Evolutionary conservation across 345 rosid species (phyloP).

Genomic region (Hirschfeldia incana): DNA sequence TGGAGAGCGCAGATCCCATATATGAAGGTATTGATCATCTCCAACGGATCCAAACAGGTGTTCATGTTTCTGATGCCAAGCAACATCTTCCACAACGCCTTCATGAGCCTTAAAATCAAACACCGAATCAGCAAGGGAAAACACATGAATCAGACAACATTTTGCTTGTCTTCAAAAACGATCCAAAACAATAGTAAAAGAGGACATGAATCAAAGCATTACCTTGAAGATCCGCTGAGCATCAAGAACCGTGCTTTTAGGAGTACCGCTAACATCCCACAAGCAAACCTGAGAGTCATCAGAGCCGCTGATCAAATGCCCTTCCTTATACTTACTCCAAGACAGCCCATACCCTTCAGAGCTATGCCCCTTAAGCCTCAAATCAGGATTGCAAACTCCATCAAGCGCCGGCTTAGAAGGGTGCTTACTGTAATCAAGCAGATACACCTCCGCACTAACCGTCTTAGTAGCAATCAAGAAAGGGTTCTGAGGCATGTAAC

Average conservation of each 20-base stretch:
- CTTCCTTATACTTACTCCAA: conserved; percentile 93
- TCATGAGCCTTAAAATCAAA: conserved; percentile 70
- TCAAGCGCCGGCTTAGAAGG: conserved; percentile 90
- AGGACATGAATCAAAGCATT: neutral
- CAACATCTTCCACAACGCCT: conserved; percentile 99
- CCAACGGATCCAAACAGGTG: conserved; percentile 98
- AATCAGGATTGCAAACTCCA: conserved; percentile 86
- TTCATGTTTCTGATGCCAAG: conserved; percentile 98
- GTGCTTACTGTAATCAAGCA: conserved; percentile 92
- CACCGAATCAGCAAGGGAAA: conserved; percentile 4
- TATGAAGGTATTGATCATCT: conserved; percentile 85
- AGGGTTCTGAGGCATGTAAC: conserved; percentile 95
- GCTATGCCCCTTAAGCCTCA: conserved; percentile 89
- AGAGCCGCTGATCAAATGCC: conserved; percentile 92
- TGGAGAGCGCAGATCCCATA: conserved; percentile 92
- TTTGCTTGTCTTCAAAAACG: neutral
- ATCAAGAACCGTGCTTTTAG: conserved; percentile 78
- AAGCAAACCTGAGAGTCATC: conserved; percentile 98
- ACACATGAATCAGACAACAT: neutral
- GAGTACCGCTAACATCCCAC: conserved; percentile 87
- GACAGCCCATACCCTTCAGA: conserved; percentile 97
- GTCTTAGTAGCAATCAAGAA: conserved; percentile 95
- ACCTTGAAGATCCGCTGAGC: conserved; percentile 90
- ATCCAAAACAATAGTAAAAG: conserved; percentile 10
- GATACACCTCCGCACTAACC: conserved; percentile 92